Conservation (phyloP, 2,329 filamentous ascomycete species). For the Paramyrothecium roridum region DNA sequence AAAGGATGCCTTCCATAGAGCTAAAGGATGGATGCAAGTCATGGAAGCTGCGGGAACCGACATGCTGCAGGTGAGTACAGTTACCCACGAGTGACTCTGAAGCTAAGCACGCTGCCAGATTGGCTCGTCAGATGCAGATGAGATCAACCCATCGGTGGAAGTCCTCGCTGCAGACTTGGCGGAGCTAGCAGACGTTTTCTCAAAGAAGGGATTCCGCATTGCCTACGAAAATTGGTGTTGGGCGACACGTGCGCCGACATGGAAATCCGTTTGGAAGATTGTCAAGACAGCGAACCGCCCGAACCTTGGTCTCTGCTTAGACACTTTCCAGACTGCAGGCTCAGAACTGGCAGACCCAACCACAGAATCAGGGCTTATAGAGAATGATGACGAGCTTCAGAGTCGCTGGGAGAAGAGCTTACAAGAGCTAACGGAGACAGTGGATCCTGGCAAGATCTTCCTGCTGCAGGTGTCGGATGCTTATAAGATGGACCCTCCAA, state of each 20-base stretch:
- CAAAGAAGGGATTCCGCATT: constrained; percentile 53
- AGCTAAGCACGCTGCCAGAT: constrained; percentile 44
- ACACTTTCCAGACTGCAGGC: constrained; percentile 74
- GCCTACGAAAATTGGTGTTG: constrained; percentile 85
- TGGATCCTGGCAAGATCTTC: constrained; percentile 67
- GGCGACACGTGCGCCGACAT: constrained; percentile 66
- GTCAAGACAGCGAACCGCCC: constrained; percentile 57
- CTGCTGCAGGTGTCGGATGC: constrained; percentile 74
- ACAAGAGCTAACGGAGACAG: constrained; percentile 39
- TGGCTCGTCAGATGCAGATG: constrained; percentile 58
- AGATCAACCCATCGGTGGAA: constrained; percentile 46
- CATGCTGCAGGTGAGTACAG: constrained; percentile 59
- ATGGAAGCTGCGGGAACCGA: constrained; percentile 69
- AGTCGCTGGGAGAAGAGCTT: constrained; percentile 51
- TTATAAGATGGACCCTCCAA: constrained; percentile 57
- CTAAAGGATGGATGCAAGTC: constrained; percentile 64
- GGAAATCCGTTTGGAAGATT: constrained; percentile 69
- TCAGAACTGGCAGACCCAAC: constrained; percentile 72
- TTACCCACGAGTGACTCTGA: neutral
- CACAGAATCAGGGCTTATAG: constrained; percentile 56
- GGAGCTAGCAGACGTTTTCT: constrained; percentile 61
- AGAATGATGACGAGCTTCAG: constrained; percentile 45
- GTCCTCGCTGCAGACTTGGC: constrained; percentile 59
- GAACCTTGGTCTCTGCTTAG: constrained; percentile 72
- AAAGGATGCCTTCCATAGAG: constrained; percentile 59